Conservation (phyloP, 1,139 yeast species). For the Meyerozyma sp. region DNA sequence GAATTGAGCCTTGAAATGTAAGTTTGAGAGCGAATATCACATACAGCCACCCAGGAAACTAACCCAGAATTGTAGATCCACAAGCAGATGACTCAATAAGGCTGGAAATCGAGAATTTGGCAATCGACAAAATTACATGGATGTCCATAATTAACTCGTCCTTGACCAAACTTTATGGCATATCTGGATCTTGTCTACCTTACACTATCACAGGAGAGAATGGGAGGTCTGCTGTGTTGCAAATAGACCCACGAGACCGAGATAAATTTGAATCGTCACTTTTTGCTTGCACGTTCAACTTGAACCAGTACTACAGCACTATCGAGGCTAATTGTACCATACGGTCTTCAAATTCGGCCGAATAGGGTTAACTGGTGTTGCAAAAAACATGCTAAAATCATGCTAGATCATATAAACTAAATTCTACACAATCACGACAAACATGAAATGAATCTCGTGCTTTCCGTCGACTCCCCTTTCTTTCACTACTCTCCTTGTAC, state of each 20-base stretch:
- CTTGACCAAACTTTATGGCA: constrained; percentile 8
- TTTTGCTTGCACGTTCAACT: constrained; percentile 6
- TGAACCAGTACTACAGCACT: constrained; percentile 5
- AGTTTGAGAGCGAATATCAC: not conserved
- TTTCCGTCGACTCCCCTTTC: not conserved
- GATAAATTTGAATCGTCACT: constrained; percentile 6
- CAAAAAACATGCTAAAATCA: too few relatives aligned
- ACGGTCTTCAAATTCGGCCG: not conserved
- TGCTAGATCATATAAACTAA: too few relatives aligned
- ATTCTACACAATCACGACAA: too few relatives aligned
- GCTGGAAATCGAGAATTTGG: constrained; percentile 5
- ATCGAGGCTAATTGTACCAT: not conserved
- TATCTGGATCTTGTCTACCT: constrained; percentile 1
- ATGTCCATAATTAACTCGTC: constrained; percentile 6
- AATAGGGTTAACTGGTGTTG: too few relatives aligned
- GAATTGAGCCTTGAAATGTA: not conserved
- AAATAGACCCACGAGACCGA: constrained; percentile 7
- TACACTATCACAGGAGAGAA: constrained; percentile 2
- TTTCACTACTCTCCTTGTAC: not conserved
- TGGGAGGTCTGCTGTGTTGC: constrained; percentile 8
- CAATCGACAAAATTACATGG: constrained; percentile 8
- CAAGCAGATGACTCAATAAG: constrained; percentile 1
- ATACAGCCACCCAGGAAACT: not conserved
- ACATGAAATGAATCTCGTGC: not conserved
- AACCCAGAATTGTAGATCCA: constrained; percentile 9